phyloP scores from a whole-genome alignment of 306 rosid genomes.

The Glycine soja region DNA sequence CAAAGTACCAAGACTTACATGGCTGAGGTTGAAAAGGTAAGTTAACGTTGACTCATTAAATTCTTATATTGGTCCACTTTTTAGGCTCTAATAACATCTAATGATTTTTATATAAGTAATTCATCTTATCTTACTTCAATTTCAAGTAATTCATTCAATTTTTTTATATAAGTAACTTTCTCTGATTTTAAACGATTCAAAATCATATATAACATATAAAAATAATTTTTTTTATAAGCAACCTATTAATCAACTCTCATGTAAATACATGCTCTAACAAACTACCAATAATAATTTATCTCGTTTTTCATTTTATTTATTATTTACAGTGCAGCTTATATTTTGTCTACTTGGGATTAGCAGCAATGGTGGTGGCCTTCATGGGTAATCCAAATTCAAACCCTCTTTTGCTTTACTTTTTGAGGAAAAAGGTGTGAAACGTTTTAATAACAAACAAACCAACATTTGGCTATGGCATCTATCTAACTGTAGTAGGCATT shows the following conservation, averaged over 20 bases:
- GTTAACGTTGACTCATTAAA: conserved; percentile 16
- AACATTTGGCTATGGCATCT: background rate
- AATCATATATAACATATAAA: no score
- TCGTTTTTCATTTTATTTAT: conserved; percentile 21
- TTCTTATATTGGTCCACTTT: conserved; percentile 7
- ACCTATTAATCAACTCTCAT: no score
- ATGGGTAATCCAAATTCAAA: conserved; percentile 76
- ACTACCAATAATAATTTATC: no score
- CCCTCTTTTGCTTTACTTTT: conserved; percentile 47
- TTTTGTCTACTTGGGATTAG: conserved; percentile 96
- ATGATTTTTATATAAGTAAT: no score
- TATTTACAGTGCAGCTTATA: conserved; percentile 85
- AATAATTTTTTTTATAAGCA: no score
- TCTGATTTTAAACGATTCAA: no score
- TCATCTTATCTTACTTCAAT: no score
- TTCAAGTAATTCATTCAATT: no score
- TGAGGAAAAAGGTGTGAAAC: conserved; percentile 41
- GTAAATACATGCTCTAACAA: no score
- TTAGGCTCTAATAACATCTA: background rate
- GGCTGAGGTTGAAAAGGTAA: conserved; percentile 81
- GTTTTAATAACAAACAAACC: background rate
- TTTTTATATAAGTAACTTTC: no score
- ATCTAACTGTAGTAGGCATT: conserved; percentile 5
- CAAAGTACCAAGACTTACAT: conserved; percentile 60
- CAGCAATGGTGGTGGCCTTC: conserved; percentile 81